Evolutionary conservation across 73 alveolate species (phyloP).

Genomic region (Stentor coeruleus): DNA sequence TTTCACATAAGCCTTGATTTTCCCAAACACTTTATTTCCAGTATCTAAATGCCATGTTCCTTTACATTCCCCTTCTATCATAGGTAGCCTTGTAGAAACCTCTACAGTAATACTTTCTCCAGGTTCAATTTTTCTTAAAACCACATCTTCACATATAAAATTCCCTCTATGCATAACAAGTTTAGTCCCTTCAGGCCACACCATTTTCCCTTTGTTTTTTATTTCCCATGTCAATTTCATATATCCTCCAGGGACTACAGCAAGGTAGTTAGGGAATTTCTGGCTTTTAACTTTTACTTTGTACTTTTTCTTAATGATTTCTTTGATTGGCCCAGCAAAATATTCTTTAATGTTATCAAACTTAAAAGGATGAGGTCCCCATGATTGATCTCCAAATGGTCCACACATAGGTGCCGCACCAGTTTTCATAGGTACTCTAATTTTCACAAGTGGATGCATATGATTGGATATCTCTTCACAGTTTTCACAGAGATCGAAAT

Average conservation of each 20-base stretch:
- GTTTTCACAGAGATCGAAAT: conserved; percentile 84
- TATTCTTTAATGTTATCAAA: background rate
- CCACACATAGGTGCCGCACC: background rate
- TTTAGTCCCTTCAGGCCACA: conserved; percentile 28
- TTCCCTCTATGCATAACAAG: conserved; percentile 4
- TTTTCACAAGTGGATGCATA: conserved; percentile 31
- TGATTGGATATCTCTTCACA: conserved; percentile 68
- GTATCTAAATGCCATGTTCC: background rate
- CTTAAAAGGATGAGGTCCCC: background rate
- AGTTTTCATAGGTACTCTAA: conserved; percentile 12
- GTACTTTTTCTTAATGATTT: background rate
- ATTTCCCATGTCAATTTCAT: conserved; percentile 9
- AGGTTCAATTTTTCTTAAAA: background rate
- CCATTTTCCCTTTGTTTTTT: conserved; percentile 20
- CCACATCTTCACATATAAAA: background rate
- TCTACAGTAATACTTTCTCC: background rate
- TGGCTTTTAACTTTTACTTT: background rate
- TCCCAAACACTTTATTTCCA: background rate
- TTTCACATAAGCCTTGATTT: background rate
- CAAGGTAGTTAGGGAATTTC: background rate
- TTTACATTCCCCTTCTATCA: conserved; percentile 4
- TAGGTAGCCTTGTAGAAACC: background rate
- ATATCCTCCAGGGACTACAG: conserved; percentile 9
- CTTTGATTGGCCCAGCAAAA: too few relatives aligned
- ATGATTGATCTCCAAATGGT: background rate